These are phyloP conservation scores for Cladosporium sp. DNA, from an alignment of 2,329 filamentous ascomycete genomes.

Conservation along the genomic window DNA sequence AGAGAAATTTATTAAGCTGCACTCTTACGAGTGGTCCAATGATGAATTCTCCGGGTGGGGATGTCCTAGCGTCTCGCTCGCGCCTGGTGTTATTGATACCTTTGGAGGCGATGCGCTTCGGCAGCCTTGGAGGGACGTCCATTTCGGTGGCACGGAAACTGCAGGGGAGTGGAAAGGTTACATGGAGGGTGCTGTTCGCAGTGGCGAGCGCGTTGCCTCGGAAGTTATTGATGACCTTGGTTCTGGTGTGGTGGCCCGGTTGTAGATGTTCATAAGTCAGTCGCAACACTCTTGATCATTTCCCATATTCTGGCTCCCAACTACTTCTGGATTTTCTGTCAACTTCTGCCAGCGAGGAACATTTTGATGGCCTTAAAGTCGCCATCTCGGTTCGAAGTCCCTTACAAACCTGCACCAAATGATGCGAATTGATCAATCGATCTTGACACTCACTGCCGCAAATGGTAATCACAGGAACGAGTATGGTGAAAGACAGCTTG, in stretches of 20 bases:
- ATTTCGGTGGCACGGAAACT: slow-evolving; percentile 54
- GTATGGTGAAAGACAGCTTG: no score
- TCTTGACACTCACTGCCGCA: no score
- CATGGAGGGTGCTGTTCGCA: slow-evolving; percentile 54
- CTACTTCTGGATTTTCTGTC: no score
- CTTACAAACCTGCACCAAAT: no score
- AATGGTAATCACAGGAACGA: no score
- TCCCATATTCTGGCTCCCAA: no score
- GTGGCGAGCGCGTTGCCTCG: slow-evolving; percentile 45
- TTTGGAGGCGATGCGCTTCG: slow-evolving; percentile 20
- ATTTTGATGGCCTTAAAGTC: no score
- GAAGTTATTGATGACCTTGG: slow-evolving; percentile 36
- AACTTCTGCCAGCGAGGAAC: no score
- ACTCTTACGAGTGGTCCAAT: slow-evolving; percentile 31
- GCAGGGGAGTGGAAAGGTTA: slow-evolving; percentile 52
- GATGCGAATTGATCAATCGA: no score
- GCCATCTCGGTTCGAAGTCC: no score
- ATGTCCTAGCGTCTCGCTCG: slow-evolving; percentile 26
- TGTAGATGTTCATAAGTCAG: slow-evolving; percentile 7
- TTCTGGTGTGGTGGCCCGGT: slow-evolving; percentile 8
- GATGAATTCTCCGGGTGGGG: slow-evolving; percentile 28
- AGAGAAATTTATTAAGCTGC: slow-evolving; percentile 22
- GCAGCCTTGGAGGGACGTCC: slow-evolving; percentile 35
- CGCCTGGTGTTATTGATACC: slow-evolving; percentile 22
- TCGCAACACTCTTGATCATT: no score